A percentile compares a stretch with the other conserved stretches of the same genome.
Evolutionary conservation across 2,329 filamentous ascomycete species (phyloP).

Genomic region (Ophiocordyceps camponoti-leonardi): DNA sequence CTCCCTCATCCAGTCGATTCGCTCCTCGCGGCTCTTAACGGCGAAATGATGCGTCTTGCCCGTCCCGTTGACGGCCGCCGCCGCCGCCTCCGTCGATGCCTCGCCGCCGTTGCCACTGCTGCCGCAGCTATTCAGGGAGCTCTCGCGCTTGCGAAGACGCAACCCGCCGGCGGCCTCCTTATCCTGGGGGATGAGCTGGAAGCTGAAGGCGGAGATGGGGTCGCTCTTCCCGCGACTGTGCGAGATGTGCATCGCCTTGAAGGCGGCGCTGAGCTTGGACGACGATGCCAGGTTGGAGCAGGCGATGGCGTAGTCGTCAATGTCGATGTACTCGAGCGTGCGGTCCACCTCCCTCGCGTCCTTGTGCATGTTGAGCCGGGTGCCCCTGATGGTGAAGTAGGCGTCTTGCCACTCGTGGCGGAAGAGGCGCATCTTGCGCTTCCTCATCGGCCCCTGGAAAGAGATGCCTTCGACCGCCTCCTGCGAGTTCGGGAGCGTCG

Average conservation of each 20-base stretch:
- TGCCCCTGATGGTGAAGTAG: constrained; percentile 72
- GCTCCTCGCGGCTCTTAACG: constrained; percentile 69
- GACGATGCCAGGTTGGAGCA: constrained; percentile 61
- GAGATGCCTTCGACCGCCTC: constrained; percentile 34
- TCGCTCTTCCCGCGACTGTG: constrained; percentile 34
- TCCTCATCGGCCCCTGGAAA: constrained; percentile 83
- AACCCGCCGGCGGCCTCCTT: constrained; percentile 29
- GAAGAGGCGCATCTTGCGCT: constrained; percentile 75
- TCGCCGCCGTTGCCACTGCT: constrained; percentile 10
- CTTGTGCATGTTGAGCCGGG: constrained; percentile 60
- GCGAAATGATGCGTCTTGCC: constrained; percentile 90
- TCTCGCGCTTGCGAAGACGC: constrained; percentile 36
- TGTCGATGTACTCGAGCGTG: constrained; percentile 65
- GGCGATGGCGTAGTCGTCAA: constrained; percentile 76
- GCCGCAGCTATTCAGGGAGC: too few relatives aligned
- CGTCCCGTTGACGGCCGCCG: constrained; percentile 38
- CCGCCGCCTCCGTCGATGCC: constrained; percentile 6
- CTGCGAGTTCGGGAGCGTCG: constrained; percentile 9
- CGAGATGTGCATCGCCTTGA: constrained; percentile 60
- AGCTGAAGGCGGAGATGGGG: constrained; percentile 55
- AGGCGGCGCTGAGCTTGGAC: constrained; percentile 71
- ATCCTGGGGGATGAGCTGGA: constrained; percentile 66
- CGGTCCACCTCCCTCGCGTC: constrained; percentile 32
- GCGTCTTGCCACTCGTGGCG: constrained; percentile 89
- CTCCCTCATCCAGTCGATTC: constrained; percentile 96